These are phyloP conservation scores for Mrakia blollopis DNA, from an alignment of 768 basidiomycete genomes.

Conservation along the genomic window DNA sequence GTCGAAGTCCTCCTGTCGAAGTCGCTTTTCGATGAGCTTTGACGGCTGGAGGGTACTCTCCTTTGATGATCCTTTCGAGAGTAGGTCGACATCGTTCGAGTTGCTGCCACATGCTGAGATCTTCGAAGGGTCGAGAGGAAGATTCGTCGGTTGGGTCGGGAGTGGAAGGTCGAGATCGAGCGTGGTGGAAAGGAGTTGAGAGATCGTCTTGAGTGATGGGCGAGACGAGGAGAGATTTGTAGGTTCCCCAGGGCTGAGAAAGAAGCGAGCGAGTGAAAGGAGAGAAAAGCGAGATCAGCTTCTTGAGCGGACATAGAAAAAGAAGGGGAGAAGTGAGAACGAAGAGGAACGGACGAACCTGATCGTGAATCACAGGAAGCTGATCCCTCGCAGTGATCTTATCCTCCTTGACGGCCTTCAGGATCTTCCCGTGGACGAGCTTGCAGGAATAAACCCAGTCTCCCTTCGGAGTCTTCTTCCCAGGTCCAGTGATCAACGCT, in stretches of 20 bases:
- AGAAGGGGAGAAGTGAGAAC: too few relatives aligned
- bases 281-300: neutral
- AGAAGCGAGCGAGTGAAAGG: too few relatives aligned
- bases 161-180: neutral
- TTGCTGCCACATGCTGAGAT: conserved; percentile 17
- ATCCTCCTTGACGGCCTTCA: neutral
- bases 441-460: neutral
- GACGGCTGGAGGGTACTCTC: conserved; percentile 3
- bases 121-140: neutral
- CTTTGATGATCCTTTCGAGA: conserved; percentile 13
- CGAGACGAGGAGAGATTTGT: neutral
- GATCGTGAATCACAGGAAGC: neutral
- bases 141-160: neutral
- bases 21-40: conserved; percentile 11
- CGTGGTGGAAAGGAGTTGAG: neutral
- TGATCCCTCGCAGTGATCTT: neutral
- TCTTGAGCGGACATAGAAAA: neutral
- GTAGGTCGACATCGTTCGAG: conserved; percentile 6
- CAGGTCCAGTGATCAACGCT: conserved; percentile 3
- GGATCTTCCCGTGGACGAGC: neutral
- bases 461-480: neutral
- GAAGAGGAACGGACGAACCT: neutral
- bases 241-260: conserved; percentile 20
- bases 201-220: neutral
- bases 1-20: neutral